Evolutionary conservation across 2,329 filamentous ascomycete species (phyloP), one percentile per base, ranked within the genome.

Genomic region (Epichloe sp.): DNA sequence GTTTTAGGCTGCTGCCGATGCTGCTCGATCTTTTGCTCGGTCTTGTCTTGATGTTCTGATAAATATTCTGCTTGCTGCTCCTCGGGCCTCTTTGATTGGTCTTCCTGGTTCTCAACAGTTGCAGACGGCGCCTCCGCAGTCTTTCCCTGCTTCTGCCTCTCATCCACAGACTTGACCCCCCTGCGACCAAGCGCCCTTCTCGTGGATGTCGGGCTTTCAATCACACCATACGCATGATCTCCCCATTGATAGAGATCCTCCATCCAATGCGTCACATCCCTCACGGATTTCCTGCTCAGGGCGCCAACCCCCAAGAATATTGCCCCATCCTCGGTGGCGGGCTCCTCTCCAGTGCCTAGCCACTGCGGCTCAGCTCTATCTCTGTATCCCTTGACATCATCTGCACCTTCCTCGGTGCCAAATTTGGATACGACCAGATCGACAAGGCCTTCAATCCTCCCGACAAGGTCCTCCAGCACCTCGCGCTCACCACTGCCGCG

Each of bases 401-500:
- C 54, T 7, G 60, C 62, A 4, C 60, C 58, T 15, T 70, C 65
- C 8, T 62, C 63, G n/a, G 68, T 63, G 15, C 88, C 91, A 65
- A 94, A 97, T 58, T 86, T 83, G 43, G 87, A 89, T 3, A 96
- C 89, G 42, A 96, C 74, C 47, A 97, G 67, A 66, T 98, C 93
- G 5, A 95, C 78, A 40, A 98, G 74, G 1, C 93, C 93, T 48
- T 93, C 84, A 23, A 88, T 86, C 51, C 86, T 76, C 10, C 76
- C 77, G 1, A 88, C 81, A 55, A 95, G 80, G n/a, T 88, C 88
- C 65, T 97, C 91, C 1, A 98, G 72, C 0, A 97, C 91, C 59
- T 94, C 91, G 59, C 91, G 77, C 70, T 97, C 91, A 35, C 89
- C 89, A 63, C 91, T 96, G 4, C 91, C 91, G 65, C 89, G 85